Evolutionary conservation across 2,329 filamentous ascomycete genomes (phyloP).

Genomic region (Keithomyces neogunnii): DNA sequence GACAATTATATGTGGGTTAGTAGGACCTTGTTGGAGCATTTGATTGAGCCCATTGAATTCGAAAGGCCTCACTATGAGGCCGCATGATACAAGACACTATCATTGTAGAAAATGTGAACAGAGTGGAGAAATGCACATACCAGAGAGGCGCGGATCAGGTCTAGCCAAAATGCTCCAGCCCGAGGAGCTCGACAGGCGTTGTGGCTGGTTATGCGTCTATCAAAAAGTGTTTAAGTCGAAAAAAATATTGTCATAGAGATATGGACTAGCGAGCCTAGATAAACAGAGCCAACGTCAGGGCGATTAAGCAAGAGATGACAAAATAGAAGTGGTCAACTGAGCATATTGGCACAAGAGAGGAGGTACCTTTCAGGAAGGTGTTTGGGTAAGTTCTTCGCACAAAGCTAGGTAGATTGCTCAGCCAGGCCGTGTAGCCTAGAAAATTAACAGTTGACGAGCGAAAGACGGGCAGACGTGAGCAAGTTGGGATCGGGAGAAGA

Average conservation of each 20-base stretch:
- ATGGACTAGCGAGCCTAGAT: neutral
- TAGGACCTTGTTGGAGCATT: no score
- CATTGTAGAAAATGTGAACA: no score
- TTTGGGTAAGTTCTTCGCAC: neutral
- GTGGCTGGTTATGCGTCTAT: no score
- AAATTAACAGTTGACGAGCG: conserved; percentile 4
- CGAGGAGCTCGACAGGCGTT: no score
- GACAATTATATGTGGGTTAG: neutral
- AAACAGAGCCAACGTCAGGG: neutral
- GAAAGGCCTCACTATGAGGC: no score
- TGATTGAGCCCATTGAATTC: no score
- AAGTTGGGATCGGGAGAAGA: conserved; percentile 7
- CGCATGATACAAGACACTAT: neutral
- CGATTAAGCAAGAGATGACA: neutral
- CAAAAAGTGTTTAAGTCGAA: no score
- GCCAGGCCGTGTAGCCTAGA: neutral
- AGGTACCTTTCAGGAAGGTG: neutral
- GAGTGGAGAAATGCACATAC: neutral
- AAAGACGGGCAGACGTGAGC: conserved; percentile 5
- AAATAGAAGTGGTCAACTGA: neutral
- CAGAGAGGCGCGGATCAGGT: no score
- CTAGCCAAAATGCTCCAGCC: no score
- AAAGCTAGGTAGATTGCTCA: neutral
- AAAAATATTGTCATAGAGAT: neutral
- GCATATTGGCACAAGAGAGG: neutral